Conservation (phyloP, 2,329 filamentous ascomycete species). For the Claviceps pazoutovae region DNA sequence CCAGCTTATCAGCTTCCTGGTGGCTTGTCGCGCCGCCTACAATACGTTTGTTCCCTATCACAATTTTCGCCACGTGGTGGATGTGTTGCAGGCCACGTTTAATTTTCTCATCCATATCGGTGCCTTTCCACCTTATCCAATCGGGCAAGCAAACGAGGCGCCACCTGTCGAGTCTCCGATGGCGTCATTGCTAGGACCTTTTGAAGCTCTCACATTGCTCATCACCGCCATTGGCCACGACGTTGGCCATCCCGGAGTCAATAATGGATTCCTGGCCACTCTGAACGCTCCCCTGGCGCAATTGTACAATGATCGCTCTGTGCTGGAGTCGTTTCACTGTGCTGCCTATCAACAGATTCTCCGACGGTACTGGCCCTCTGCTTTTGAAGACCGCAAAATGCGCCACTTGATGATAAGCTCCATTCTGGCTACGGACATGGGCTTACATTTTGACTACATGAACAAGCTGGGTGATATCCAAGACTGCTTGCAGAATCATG, state of each 20-base stretch:
- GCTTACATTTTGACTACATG: slow-evolving; percentile 94
- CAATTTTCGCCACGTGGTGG: slow-evolving; percentile 94
- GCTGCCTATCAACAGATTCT: slow-evolving; percentile 94
- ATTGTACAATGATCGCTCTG: slow-evolving; percentile 91
- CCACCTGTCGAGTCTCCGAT: slow-evolving; percentile 45
- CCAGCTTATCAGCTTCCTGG: slow-evolving; percentile 70
- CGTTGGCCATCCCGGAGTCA: slow-evolving; percentile 93
- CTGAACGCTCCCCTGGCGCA: slow-evolving; percentile 88
- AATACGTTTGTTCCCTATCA: slow-evolving; percentile 95
- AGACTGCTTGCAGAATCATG: slow-evolving; percentile 56
- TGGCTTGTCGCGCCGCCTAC: slow-evolving; percentile 86
- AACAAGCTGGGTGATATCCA: slow-evolving; percentile 69
- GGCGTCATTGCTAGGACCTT: slow-evolving; percentile 63
- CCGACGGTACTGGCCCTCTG: slow-evolving; percentile 76
- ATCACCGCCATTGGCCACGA: slow-evolving; percentile 97
- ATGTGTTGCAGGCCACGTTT: slow-evolving; percentile 89
- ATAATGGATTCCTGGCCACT: slow-evolving; percentile 89
- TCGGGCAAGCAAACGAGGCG: slow-evolving; percentile 19
- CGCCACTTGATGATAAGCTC: slow-evolving; percentile 89
- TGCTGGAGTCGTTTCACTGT: slow-evolving; percentile 94
- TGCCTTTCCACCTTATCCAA: slow-evolving; percentile 52
- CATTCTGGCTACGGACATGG: slow-evolving; percentile 97
- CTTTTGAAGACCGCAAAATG: slow-evolving; percentile 66
- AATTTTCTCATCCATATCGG: slow-evolving; percentile 75
- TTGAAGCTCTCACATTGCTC: slow-evolving; percentile 77